Percentiles rank a stretch among this genome's conserved stretches.
These are phyloP conservation scores for Aspergillus indologenus DNA, from an alignment of 495 filamentous ascomycete species.

Conservation along the genomic window DNA sequence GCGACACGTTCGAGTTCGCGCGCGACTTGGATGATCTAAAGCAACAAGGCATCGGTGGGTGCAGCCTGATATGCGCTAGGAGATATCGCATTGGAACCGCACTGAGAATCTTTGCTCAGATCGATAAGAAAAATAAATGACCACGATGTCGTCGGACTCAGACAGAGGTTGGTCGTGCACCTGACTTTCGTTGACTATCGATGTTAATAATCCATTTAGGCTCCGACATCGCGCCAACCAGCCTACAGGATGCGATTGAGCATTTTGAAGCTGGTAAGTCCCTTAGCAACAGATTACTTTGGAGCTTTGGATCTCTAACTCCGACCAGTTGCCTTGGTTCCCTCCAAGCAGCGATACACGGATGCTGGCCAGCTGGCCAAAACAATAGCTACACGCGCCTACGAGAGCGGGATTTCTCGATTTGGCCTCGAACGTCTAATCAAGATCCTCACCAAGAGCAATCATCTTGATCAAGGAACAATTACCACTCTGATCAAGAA, in stretches of 20 bases:
- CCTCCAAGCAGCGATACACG: slow-evolving; percentile 42
- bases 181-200: neutral
- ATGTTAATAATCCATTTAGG: slow-evolving; percentile 12
- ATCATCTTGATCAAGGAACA: slow-evolving; percentile 72
- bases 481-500: slow-evolving; percentile 65
- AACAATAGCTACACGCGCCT: slow-evolving; percentile 50
- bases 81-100: neutral
- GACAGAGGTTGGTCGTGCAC: slow-evolving; percentile 17
- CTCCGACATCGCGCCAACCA: slow-evolving; percentile 19
- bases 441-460: slow-evolving; percentile 62
- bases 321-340: slow-evolving; percentile 38
- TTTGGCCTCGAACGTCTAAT: slow-evolving; percentile 60
- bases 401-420: slow-evolving; percentile 62
- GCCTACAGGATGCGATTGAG: slow-evolving; percentile 38
- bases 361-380: slow-evolving; percentile 39
- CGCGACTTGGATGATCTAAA: neutral
- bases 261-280: slow-evolving; percentile 44
- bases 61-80: neutral
- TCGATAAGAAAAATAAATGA: neutral
- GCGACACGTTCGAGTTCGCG: neutral
- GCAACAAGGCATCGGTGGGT: neutral
- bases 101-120: neutral
- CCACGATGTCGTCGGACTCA: slow-evolving; percentile 21
- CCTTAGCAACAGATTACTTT: neutral
- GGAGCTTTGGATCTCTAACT: neutral